Percentiles rank a stretch among this genome's conserved stretches.
These are phyloP conservation scores for Stenogyne calaminthoides DNA, from an alignment of 305 asterid genomes.

Conservation along the genomic window DNA sequence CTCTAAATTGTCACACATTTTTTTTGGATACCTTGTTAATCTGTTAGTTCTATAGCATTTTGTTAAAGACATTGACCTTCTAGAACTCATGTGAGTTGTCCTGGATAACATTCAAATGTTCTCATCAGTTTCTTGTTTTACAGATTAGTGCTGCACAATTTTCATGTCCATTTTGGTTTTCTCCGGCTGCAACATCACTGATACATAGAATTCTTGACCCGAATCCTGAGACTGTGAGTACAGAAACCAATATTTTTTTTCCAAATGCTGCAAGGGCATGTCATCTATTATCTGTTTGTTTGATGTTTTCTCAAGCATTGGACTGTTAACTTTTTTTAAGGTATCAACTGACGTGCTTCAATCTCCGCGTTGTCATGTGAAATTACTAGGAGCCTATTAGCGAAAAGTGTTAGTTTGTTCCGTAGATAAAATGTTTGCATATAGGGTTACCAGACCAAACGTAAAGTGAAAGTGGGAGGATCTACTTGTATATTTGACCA, in stretches of 20 bases:
- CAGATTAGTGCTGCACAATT: slow-evolving; percentile 88
- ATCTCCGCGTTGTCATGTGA: slow-evolving; percentile 12
- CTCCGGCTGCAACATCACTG: slow-evolving; percentile 68
- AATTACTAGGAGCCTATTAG: background rate
- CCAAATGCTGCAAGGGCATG: slow-evolving; percentile 8
- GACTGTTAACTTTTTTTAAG: background rate
- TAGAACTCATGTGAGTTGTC: slow-evolving; percentile 20
- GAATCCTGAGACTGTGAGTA: slow-evolving; percentile 80
- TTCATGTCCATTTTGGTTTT: slow-evolving; percentile 88
- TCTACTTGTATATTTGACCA: background rate
- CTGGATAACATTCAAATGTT: slow-evolving; percentile 17
- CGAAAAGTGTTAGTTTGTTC: background rate
- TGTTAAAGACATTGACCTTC: slow-evolving; percentile 1
- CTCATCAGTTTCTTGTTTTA: slow-evolving; percentile 24
- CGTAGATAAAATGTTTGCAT: background rate
- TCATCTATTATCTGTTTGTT: slow-evolving; percentile 14
- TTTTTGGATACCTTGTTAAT: slow-evolving; percentile 19
- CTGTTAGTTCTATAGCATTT: background rate
- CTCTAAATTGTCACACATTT: slow-evolving; percentile 2
- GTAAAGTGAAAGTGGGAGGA: background rate
- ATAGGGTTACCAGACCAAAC: slow-evolving; percentile 19
- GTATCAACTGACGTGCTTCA: slow-evolving; percentile 8
- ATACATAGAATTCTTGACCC: slow-evolving; percentile 81
- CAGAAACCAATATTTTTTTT: slow-evolving; percentile 9
- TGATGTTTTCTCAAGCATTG: slow-evolving; percentile 5